Conservation (phyloP, 1,139 yeast genomes). For the Cylindricascospora bacillispora region DNA sequence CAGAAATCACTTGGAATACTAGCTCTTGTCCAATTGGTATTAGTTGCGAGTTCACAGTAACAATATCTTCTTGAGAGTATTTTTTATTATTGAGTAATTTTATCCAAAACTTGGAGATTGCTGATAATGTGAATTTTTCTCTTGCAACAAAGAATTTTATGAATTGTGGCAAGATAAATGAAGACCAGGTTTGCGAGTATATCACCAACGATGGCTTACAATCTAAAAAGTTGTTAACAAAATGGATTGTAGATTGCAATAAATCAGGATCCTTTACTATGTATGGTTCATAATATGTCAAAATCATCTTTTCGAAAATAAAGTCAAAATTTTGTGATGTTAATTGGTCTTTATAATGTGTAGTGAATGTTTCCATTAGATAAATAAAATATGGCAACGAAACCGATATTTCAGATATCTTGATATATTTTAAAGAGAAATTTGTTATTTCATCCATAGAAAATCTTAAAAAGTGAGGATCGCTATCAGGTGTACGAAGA, state of each 20-base stretch:
- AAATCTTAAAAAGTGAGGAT: constrained; percentile 21
- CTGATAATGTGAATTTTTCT: constrained; percentile 54
- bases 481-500: constrained; percentile 17
- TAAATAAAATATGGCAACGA: constrained; percentile 22
- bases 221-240: constrained; percentile 40
- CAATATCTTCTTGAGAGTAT: constrained; percentile 40
- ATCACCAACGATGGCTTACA: constrained; percentile 39
- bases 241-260: constrained; percentile 39
- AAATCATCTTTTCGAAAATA: constrained; percentile 18
- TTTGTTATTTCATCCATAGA: constrained; percentile 19
- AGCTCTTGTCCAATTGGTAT: constrained; percentile 16
- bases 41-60: constrained; percentile 24
- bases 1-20: constrained; percentile 18
- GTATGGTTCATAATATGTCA: constrained; percentile 11
- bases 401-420: constrained; percentile 11
- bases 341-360: constrained; percentile 13
- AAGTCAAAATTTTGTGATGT: constrained; percentile 19
- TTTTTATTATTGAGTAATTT: constrained; percentile 39
- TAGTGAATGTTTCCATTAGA: constrained; percentile 17
- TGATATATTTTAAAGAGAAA: constrained; percentile 14
- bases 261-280: constrained; percentile 28
- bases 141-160: constrained; percentile 37
- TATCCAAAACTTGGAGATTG: constrained; percentile 57
- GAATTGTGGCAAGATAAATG: constrained; percentile 29
- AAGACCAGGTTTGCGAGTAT: constrained; percentile 25